Conservation (phyloP, 306 rosid genomes). For the Oxytropis ochrocephala region DNA sequence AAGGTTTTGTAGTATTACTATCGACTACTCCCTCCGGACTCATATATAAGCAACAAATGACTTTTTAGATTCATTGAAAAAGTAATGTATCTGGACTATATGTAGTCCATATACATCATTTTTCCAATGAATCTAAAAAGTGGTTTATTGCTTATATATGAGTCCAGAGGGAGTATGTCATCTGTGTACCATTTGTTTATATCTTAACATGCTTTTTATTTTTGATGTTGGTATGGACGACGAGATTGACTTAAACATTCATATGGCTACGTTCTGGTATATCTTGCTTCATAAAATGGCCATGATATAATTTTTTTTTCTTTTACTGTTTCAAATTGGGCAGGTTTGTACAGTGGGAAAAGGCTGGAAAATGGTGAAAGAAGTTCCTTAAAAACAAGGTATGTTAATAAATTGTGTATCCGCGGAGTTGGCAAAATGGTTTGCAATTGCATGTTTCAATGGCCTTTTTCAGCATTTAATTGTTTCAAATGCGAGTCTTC, state of each 20-base stretch:
- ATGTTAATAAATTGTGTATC: constrained; percentile 21
- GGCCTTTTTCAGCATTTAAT: background rate
- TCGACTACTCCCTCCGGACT: too few species aligned
- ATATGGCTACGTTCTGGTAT: background rate
- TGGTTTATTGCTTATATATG: too few species aligned
- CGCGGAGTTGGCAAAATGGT: constrained; percentile 18
- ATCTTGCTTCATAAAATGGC: background rate
- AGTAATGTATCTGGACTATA: too few species aligned
- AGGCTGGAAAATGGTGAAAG: constrained; percentile 28
- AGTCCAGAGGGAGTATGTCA: too few species aligned
- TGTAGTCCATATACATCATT: too few species aligned
- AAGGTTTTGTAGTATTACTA: background rate
- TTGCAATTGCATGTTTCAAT: background rate
- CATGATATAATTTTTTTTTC: constrained; percentile 8
- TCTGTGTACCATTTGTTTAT: background rate
- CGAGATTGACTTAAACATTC: constrained; percentile 5
- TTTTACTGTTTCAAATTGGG: constrained; percentile 16
- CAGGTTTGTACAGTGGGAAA: constrained; percentile 42
- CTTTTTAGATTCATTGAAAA: too few species aligned
- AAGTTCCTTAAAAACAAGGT: constrained; percentile 45
- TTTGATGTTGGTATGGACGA: background rate
- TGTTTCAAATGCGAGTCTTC: background rate
- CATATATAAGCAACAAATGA: too few species aligned
- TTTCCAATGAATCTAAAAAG: too few species aligned
- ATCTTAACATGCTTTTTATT: constrained; percentile 1